Conservation (phyloP, 257 asterid species). For the Salvia splendens region DNA sequence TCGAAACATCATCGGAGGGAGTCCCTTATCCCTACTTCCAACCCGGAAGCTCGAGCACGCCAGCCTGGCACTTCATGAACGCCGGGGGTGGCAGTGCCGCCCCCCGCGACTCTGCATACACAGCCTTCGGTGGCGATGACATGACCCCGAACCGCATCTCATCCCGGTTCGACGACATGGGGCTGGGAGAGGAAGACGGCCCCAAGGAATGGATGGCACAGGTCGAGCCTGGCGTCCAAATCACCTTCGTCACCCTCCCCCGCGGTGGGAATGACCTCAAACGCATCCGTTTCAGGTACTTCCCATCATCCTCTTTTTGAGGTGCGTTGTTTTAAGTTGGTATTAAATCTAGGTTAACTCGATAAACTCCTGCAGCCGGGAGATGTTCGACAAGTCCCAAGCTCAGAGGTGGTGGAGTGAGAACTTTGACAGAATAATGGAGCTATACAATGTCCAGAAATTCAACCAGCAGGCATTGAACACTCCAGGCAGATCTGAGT, state of each 20-base stretch:
- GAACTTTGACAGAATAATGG: conserved; percentile 78
- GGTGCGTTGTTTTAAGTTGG: neutral
- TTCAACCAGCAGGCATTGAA: conserved; percentile 69
- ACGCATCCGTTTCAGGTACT: conserved; percentile 83
- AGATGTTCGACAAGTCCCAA: conserved; percentile 78
- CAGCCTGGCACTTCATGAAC: conserved; percentile 63
- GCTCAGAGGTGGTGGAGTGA: conserved; percentile 92
- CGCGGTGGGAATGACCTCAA: conserved; percentile 85
- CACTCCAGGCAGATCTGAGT: conserved; percentile 80
- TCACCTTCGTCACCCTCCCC: conserved; percentile 79
- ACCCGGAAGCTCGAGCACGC: conserved; percentile 69
- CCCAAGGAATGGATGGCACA: conserved; percentile 86
- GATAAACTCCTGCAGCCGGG: conserved; percentile 52
- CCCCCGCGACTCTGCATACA: conserved; percentile 57
- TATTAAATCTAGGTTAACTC: neutral
- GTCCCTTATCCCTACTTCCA: conserved; percentile 56
- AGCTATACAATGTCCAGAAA: conserved; percentile 77
- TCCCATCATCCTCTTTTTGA: too few species aligned
- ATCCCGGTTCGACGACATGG: conserved; percentile 43
- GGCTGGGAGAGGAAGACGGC: conserved; percentile 60
- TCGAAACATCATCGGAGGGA: conserved; percentile 63
- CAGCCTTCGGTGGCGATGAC: conserved; percentile 43
- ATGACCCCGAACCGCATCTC: conserved; percentile 47
- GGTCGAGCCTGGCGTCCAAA: conserved; percentile 93
- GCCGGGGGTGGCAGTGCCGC: conserved; percentile 27